These are phyloP conservation scores for Paralagenidium karlingii DNA, from an alignment of 352 stramenopile genomes.

Conservation along the genomic window DNA sequence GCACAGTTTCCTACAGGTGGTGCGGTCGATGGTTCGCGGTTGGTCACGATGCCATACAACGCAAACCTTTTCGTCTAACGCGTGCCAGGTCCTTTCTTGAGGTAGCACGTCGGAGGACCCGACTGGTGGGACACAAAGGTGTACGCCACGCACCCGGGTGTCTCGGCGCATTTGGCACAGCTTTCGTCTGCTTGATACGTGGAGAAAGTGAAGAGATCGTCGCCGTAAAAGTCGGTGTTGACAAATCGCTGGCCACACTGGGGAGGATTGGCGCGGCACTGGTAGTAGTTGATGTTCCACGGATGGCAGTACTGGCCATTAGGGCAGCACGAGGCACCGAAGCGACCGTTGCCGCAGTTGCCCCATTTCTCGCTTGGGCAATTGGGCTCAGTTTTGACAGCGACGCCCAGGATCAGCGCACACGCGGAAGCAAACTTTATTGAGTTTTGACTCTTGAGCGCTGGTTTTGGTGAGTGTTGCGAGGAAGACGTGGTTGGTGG, in stretches of 20 bases:
- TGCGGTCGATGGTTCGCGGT: too few relatives aligned
- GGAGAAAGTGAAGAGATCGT: constrained; percentile 25
- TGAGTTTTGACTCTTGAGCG: too few relatives aligned
- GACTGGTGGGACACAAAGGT: constrained; percentile 40
- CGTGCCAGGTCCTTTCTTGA: constrained; percentile 12
- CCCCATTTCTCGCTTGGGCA: too few relatives aligned
- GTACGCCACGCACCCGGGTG: constrained; percentile 23
- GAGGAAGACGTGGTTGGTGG: too few relatives aligned
- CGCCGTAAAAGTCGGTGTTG: constrained; percentile 31
- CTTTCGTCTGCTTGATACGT: constrained; percentile 18
- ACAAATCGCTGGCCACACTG: constrained; percentile 22
- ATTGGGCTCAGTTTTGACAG: too few relatives aligned
- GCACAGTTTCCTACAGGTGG: too few relatives aligned
- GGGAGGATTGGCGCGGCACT: constrained; percentile 16
- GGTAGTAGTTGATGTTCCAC: constrained; percentile 18
- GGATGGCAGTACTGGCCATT: constrained; percentile 27
- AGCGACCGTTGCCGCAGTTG: constrained; percentile 10
- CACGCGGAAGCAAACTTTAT: too few relatives aligned
- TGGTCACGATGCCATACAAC: constrained; percentile 20
- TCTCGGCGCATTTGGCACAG: constrained; percentile 28
- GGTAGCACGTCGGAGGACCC: constrained; percentile 22
- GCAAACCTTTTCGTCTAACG: constrained; percentile 24
- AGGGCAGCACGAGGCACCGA: constrained; percentile 21
- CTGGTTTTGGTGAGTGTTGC: too few relatives aligned
- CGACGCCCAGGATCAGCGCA: too few relatives aligned